Evolutionary conservation across 371 early-diverging fungal species (phyloP).

Genomic region (Rhizopus delemar): DNA sequence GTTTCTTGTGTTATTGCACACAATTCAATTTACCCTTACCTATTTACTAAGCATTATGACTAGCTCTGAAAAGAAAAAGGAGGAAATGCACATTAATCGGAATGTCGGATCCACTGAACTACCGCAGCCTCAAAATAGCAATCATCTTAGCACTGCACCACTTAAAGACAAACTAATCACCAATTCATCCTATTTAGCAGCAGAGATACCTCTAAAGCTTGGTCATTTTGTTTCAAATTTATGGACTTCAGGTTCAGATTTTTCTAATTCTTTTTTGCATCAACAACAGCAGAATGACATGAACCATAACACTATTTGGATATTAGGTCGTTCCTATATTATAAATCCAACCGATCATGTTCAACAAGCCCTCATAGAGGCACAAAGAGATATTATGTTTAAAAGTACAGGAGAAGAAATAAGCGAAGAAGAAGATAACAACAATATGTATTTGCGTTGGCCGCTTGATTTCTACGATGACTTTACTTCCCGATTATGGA

Average conservation of each 20-base stretch:
- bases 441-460: constrained; percentile 22
- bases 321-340: constrained; percentile 36
- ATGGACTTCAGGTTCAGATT: constrained; percentile 43
- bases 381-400: constrained; percentile 42
- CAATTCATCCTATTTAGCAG: constrained; percentile 53
- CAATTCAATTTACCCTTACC: background rate
- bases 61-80: background rate
- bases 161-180: constrained; percentile 48
- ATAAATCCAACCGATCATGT: constrained; percentile 25
- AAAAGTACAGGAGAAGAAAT: background rate
- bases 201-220: constrained; percentile 53
- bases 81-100: background rate
- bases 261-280: constrained; percentile 29
- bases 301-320: constrained; percentile 31
- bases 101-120: constrained; percentile 15
- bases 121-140: constrained; percentile 54
- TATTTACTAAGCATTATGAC: background rate
- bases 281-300: constrained; percentile 14
- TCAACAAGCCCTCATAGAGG: constrained; percentile 40
- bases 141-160: constrained; percentile 48
- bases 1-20: background rate
- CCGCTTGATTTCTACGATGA: constrained; percentile 67
- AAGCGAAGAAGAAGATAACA: constrained; percentile 3
- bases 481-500: constrained; percentile 82
- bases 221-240: constrained; percentile 54